Conservation (phyloP, 495 filamentous ascomycete species). For the Saxophila tyrrhenica region DNA sequence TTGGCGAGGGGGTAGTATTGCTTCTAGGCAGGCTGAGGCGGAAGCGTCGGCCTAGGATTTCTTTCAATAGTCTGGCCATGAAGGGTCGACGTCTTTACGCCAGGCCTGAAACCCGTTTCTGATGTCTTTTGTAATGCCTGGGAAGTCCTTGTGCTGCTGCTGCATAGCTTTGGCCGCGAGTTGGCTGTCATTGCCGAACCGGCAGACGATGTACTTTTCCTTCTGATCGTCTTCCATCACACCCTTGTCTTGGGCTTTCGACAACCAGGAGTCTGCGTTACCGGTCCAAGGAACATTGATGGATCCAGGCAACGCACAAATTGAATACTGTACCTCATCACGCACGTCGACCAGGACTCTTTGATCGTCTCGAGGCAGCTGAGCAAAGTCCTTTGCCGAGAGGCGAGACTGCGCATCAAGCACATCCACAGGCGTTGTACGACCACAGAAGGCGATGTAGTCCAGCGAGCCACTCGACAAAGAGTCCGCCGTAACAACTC, state of each 20-base stretch:
- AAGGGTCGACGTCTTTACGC: slow-evolving; percentile 61
- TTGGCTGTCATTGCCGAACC: slow-evolving; percentile 84
- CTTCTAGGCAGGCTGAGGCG: slow-evolving; percentile 32
- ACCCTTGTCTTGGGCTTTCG: slow-evolving; percentile 8
- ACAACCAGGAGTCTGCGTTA: slow-evolving; percentile 7
- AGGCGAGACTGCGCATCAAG: slow-evolving; percentile 52
- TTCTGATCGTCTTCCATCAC: slow-evolving; percentile 12
- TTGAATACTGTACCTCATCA: slow-evolving; percentile 73
- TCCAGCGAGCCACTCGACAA: slow-evolving; percentile 55
- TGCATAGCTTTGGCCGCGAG: slow-evolving; percentile 59
- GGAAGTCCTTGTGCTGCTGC: slow-evolving; percentile 46
- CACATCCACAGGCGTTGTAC: slow-evolving; percentile 36
- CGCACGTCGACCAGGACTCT: slow-evolving; percentile 68
- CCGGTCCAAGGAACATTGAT: slow-evolving; percentile 66
- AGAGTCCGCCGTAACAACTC: slow-evolving; percentile 49
- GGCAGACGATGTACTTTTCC: slow-evolving; percentile 54
- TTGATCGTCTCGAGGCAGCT: slow-evolving; percentile 18
- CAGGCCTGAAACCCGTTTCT: slow-evolving; percentile 74
- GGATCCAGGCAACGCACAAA: slow-evolving; percentile 59
- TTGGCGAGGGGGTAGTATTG: slow-evolving; percentile 52
- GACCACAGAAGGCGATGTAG: slow-evolving; percentile 71
- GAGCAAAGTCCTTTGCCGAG: slow-evolving; percentile 40
- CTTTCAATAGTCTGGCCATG: slow-evolving; percentile 55
- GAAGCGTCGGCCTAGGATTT: slow-evolving; percentile 19
- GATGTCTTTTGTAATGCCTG: slow-evolving; percentile 61